Evolutionary conservation across 352 stramenopile species (phyloP).

Genomic region (Peronosclerospora sorghi): DNA sequence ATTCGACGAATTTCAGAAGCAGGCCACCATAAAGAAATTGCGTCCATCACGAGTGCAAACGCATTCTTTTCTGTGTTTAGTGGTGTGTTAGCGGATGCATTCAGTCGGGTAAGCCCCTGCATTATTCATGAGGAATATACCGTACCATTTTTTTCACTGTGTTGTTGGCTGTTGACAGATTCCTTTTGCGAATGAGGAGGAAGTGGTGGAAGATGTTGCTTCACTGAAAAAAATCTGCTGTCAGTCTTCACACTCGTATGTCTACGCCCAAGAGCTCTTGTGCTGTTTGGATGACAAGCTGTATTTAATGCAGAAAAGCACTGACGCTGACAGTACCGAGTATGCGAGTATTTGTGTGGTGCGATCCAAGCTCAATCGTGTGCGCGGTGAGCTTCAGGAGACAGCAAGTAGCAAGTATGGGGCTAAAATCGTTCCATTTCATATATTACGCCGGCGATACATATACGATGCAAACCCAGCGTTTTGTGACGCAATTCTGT

Average conservation of each 20-base stretch:
- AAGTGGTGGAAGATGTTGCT: constrained; percentile 54
- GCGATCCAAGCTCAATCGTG: constrained; percentile 58
- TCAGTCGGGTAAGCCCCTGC: constrained; percentile 45
- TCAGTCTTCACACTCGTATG: constrained; percentile 75
- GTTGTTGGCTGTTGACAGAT: constrained; percentile 40
- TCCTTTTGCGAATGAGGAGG: constrained; percentile 69
- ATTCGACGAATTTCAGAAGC: constrained; percentile 79
- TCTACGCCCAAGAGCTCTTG: constrained; percentile 70
- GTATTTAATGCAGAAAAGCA: constrained; percentile 37
- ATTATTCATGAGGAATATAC: neutral
- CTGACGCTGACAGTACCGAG: constrained; percentile 15
- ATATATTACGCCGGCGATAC: constrained; percentile 59
- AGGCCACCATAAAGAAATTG: constrained; percentile 82
- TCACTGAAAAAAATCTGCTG: constrained; percentile 78
- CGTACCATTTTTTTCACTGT: no score
- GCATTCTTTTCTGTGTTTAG: constrained; percentile 82
- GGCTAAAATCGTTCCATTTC: constrained; percentile 55
- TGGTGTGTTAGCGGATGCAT: constrained; percentile 62
- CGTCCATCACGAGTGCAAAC: constrained; percentile 73
- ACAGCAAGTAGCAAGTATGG: constrained; percentile 52
- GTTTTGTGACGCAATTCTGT: constrained; percentile 62
- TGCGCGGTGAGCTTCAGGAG: constrained; percentile 69
- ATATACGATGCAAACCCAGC: constrained; percentile 42
- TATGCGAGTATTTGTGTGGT: constrained; percentile 38
- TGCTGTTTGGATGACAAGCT: constrained; percentile 64